Evolutionary conservation across 208 protist genomes (phyloP), one percentile per base, ranked within the genome.

Genomic region (Trypanosoma cruzi): DNA sequence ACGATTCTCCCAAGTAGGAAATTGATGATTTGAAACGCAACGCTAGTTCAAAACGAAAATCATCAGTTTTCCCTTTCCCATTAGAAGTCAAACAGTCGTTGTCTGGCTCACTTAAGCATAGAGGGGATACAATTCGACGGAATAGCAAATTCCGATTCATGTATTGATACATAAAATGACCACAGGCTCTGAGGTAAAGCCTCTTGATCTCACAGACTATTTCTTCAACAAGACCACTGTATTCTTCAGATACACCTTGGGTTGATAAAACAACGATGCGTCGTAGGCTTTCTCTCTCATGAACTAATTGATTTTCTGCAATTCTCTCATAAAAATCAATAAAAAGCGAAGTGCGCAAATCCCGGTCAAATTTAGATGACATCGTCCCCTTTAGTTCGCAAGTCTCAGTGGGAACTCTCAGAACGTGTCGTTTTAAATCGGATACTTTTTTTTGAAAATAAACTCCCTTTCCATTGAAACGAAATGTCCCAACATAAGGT

Each of bases 161-260:
- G 71, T 96, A 96, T 42, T 86, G 82, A 74, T 87, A 94, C 67
- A 96, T 84, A 49, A 71, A 76, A 42, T 88, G 54, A n/a, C 82
- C 64, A 67, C 79, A 73, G 59, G 79, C 81, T 18, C 72, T 64
- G 53, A 84, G 77, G 57, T 87, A 90, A 64, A 89, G 79, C 59
- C 91, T 82, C 53, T 81, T 89, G 5, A 96, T 64, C 26, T 82
- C 66, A 58, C 64, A 65, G n/a, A 92, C 82, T 48, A 92, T 86
- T 0, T 67, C 46, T 20, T 86, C 81, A 10, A 96, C 81, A 56
- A 76, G 65, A 61, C 84, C 68, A 50, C 79, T 84, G 29, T 79
- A 82, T 11, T 80, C 42, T 36, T 67, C 72, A 34, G 58, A 58
- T 1, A 83, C 63, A 13, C 87, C 85, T 46, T 69, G 60, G 22